Evolutionary conservation across 495 filamentous ascomycete genomes (phyloP).

Genomic region (Daldinia loculata): DNA sequence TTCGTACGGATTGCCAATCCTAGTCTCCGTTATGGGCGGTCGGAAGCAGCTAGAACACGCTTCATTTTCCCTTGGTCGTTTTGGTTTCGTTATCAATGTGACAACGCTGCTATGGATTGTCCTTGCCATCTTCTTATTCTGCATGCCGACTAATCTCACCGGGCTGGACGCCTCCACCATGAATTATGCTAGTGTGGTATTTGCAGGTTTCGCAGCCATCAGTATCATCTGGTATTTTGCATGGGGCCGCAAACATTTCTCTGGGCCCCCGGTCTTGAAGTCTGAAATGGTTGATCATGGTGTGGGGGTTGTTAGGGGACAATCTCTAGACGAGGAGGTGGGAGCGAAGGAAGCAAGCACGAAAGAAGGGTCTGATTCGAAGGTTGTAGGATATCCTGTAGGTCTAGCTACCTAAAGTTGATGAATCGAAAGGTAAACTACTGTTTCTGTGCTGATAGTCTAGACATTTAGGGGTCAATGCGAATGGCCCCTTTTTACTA

Average conservation of each 20-base stretch:
- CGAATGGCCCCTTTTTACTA: background rate
- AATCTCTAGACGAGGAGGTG: constrained; percentile 36
- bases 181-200: constrained; percentile 70
- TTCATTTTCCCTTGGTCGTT: constrained; percentile 65
- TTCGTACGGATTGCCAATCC: constrained; percentile 70
- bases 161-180: constrained; percentile 61
- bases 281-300: constrained; percentile 49
- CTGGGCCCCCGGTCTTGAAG: constrained; percentile 64
- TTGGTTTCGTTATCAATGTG: constrained; percentile 62
- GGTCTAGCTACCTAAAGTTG: background rate
- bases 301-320: constrained; percentile 40
- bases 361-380: constrained; percentile 23
- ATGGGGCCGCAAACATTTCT: constrained; percentile 72
- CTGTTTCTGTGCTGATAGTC: background rate
- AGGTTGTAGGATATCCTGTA: constrained; percentile 9
- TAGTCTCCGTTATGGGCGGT: constrained; percentile 52
- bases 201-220: constrained; percentile 67
- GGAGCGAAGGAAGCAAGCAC: constrained; percentile 25
- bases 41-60: constrained; percentile 55
- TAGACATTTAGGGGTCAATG: background rate
- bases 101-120: constrained; percentile 62
- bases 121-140: constrained; percentile 69
- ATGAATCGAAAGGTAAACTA: constrained; percentile 12
- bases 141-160: constrained; percentile 64
- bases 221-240: constrained; percentile 70